A percentile compares a stretch with the other conserved stretches of the same genome.
Evolutionary conservation across 768 basidiomycete species (phyloP).

Genomic region (Suillus subaureus): DNA sequence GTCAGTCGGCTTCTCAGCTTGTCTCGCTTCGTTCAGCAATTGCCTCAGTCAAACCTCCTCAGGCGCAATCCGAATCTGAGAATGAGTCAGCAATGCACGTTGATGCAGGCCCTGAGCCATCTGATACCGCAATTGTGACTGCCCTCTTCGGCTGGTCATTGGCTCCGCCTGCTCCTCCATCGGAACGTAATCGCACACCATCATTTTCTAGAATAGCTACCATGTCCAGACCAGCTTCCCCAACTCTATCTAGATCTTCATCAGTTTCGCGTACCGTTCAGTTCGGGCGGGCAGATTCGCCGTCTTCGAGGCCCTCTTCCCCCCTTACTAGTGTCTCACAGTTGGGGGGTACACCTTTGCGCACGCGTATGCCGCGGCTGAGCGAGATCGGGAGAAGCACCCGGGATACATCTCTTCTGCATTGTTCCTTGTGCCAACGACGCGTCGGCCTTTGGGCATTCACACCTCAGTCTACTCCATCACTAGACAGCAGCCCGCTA

Average conservation of each 20-base stretch:
- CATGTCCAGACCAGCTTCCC: slow-evolving; percentile 28
- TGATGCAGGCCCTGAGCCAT: slow-evolving; percentile 27
- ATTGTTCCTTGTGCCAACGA: slow-evolving; percentile 75
- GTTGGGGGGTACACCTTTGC: slow-evolving; percentile 19
- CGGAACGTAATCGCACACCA: slow-evolving; percentile 15
- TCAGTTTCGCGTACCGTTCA: slow-evolving; percentile 30
- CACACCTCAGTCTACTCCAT: slow-evolving; percentile 25
- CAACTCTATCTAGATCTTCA: slow-evolving; percentile 33
- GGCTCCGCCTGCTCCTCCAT: slow-evolving; percentile 29
- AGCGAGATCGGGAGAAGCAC: slow-evolving; percentile 14
- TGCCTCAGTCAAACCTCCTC: slow-evolving; percentile 17
- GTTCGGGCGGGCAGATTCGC: slow-evolving; percentile 18
- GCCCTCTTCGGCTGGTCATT: slow-evolving; percentile 54
- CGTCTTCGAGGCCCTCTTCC: slow-evolving; percentile 16
- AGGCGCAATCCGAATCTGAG: slow-evolving; percentile 29
- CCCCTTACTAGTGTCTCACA: slow-evolving; percentile 24
- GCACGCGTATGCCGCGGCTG: slow-evolving; percentile 10
- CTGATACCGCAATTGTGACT: slow-evolving; percentile 41
- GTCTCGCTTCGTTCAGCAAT: slow-evolving; percentile 53
- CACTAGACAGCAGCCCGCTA: slow-evolving; percentile 16
- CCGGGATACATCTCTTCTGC: slow-evolving; percentile 55
- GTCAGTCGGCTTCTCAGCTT: slow-evolving; percentile 60
- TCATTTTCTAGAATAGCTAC: slow-evolving; percentile 32
- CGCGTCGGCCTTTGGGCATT: slow-evolving; percentile 82
- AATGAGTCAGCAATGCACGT: slow-evolving; percentile 18